Conservation (phyloP, 176 grass and related monocot genomes). For the Aegilops bicornis region DNA sequence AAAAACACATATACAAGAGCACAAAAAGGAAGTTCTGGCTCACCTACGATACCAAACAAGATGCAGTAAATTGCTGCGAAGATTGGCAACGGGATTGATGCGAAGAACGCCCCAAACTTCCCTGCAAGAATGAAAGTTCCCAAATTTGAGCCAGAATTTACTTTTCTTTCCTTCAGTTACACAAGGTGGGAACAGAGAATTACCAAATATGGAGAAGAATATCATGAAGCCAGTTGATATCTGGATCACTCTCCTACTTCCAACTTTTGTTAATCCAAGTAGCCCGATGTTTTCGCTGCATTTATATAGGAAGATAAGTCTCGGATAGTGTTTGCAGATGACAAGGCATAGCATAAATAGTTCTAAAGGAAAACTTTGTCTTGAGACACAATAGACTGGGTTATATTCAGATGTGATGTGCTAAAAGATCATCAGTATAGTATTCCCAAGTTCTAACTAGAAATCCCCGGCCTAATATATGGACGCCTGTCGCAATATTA, state of each 20-base stretch:
- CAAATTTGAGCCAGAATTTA: slow-evolving; percentile 31
- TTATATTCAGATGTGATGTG: background rate
- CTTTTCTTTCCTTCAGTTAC: background rate
- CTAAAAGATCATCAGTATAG: background rate
- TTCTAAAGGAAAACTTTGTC: background rate
- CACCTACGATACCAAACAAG: slow-evolving; percentile 91
- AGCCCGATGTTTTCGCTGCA: slow-evolving; percentile 93
- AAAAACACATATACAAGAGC: background rate
- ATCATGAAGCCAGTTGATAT: slow-evolving; percentile 98
- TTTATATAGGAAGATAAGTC: slow-evolving; percentile 12
- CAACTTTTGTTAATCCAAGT: slow-evolving; percentile 88
- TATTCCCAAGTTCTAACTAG: background rate
- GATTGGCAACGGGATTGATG: slow-evolving; percentile 91
- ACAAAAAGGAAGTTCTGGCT: slow-evolving; percentile 22
- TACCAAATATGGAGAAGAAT: slow-evolving; percentile 98
- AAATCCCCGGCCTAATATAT: background rate
- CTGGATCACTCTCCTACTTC: slow-evolving; percentile 88
- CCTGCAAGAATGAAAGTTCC: slow-evolving; percentile 47
- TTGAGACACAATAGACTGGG: slow-evolving; percentile 1
- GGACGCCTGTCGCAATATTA: background rate
- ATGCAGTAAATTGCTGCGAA: slow-evolving; percentile 93
- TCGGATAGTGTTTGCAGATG: slow-evolving; percentile 9
- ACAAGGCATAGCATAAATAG: slow-evolving; percentile 13
- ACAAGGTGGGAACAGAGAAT: slow-evolving; percentile 24
- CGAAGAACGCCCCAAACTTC: slow-evolving; percentile 97